A percentile compares a stretch with the other conserved stretches of the same genome.
These are phyloP conservation scores for Emergomyces orientalis DNA, from an alignment of 2,329 filamentous ascomycete genomes.

Conservation along the genomic window DNA sequence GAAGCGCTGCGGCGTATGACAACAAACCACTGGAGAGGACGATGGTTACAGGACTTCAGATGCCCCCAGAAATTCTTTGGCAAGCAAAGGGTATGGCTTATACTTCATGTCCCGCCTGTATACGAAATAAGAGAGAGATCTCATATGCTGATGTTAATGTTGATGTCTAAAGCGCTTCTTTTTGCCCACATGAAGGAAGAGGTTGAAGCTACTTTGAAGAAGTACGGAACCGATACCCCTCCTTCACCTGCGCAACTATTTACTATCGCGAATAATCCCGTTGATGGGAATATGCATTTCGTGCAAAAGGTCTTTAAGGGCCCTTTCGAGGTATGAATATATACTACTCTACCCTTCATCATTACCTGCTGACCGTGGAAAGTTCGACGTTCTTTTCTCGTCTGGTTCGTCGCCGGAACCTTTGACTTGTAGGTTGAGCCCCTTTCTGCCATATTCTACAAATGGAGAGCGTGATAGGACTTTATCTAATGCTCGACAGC, in stretches of 20 bases:
- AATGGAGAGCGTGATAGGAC: neutral
- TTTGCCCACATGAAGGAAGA: slow-evolving; percentile 56
- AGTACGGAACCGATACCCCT: slow-evolving; percentile 55
- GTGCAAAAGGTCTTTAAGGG: slow-evolving; percentile 89
- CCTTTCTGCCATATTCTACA: neutral
- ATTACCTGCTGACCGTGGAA: slow-evolving; percentile 6
- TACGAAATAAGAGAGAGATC: neutral
- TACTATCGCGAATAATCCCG: slow-evolving; percentile 55
- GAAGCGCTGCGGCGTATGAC: slow-evolving; percentile 54
- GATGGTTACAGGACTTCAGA: slow-evolving; percentile 60
- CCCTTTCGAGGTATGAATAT: slow-evolving; percentile 54
- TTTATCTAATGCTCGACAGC: slow-evolving; percentile 22
- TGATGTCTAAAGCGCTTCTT: slow-evolving; percentile 39
- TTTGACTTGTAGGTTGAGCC: slow-evolving; percentile 40
- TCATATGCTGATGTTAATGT: slow-evolving; percentile 8
- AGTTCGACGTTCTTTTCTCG: slow-evolving; percentile 87
- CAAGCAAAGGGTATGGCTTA: slow-evolving; percentile 56
- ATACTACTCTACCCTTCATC: neutral
- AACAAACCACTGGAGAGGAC: slow-evolving; percentile 67
- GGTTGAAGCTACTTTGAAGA: slow-evolving; percentile 50
- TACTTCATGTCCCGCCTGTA: neutral
- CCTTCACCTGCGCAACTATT: slow-evolving; percentile 81
- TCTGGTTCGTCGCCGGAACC: slow-evolving; percentile 56
- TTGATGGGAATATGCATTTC: slow-evolving; percentile 68
- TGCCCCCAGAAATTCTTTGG: slow-evolving; percentile 66